Evolutionary conservation across 345 rosid species (phyloP).

Genomic region (Mercurialis annua): DNA sequence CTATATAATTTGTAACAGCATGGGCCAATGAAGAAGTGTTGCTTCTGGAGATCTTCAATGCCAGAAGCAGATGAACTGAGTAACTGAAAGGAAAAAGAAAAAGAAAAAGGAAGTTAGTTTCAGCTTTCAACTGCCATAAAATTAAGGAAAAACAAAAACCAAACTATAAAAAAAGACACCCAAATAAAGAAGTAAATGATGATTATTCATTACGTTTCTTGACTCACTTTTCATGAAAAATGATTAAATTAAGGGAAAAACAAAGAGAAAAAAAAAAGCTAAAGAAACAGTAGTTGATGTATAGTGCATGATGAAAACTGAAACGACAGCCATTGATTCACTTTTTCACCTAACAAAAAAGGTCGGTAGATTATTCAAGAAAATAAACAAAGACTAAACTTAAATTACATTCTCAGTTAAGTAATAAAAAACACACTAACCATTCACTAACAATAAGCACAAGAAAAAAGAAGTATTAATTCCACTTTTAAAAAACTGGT

Average conservation of each 20-base stretch:
- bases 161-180: too few species aligned
- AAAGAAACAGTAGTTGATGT: background rate
- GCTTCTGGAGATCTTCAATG: constrained; percentile 18
- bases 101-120: constrained; percentile 5
- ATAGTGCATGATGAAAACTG: background rate
- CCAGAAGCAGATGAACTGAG: constrained; percentile 12
- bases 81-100: background rate
- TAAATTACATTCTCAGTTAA: too few species aligned
- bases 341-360: constrained; percentile 1
- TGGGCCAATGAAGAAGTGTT: background rate
- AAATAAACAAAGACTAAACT: background rate
- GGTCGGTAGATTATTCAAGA: background rate
- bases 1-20: constrained; percentile 26
- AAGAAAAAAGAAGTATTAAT: background rate
- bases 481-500: background rate
- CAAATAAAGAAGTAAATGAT: constrained; percentile 20
- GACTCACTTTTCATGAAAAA: constrained; percentile 31
- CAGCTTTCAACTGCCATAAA: constrained; percentile 36
- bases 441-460: constrained; percentile 13
- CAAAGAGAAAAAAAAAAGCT: constrained; percentile 18
- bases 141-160: background rate
- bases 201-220: constrained; percentile 43
- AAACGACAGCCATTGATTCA: constrained; percentile 5
- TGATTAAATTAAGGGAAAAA: constrained; percentile 15
- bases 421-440: constrained; percentile 13